phyloP scores from a whole-genome alignment of 2,329 filamentous ascomycete genomes.

The Calonectria multiphialidica region DNA sequence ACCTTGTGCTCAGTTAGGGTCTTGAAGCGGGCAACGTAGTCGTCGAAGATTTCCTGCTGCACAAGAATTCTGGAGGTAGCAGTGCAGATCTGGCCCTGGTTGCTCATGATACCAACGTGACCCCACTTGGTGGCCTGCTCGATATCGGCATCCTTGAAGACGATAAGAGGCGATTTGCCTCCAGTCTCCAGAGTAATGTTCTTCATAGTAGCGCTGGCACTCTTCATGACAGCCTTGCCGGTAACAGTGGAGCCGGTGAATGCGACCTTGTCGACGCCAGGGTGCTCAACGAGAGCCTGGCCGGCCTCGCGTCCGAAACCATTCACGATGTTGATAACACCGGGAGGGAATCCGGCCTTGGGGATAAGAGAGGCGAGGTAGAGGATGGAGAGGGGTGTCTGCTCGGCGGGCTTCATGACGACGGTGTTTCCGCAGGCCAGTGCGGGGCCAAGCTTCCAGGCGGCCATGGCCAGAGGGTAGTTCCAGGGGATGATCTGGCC shows the following conservation, averaged over 20 bases:
- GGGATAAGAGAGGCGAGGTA: conserved; percentile 74
- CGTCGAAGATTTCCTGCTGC: conserved; percentile 65
- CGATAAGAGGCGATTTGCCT: conserved; percentile 69
- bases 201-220: conserved; percentile 69
- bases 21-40: conserved; percentile 70
- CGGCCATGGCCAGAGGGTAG: conserved; percentile 77
- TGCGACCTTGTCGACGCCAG: conserved; percentile 76
- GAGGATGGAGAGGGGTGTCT: conserved; percentile 70
- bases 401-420: conserved; percentile 72
- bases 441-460: conserved; percentile 79
- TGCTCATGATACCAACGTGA: conserved; percentile 57
- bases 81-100: conserved; percentile 69
- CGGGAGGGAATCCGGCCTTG: conserved; percentile 78
- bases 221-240: conserved; percentile 76
- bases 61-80: conserved; percentile 69
- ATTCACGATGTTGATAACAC: conserved; percentile 79
- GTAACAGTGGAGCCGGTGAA: conserved; percentile 80
- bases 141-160: conserved; percentile 71
- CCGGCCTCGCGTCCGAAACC: conserved; percentile 75
- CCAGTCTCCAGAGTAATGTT: conserved; percentile 70
- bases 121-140: conserved; percentile 70
- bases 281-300: conserved; percentile 72
- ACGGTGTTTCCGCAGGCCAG: conserved; percentile 71
- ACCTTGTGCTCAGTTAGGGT: conserved; percentile 58
- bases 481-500: conserved; percentile 81